Conservation (phyloP, 305 asterid species). For the Fraxinus paxiana region DNA sequence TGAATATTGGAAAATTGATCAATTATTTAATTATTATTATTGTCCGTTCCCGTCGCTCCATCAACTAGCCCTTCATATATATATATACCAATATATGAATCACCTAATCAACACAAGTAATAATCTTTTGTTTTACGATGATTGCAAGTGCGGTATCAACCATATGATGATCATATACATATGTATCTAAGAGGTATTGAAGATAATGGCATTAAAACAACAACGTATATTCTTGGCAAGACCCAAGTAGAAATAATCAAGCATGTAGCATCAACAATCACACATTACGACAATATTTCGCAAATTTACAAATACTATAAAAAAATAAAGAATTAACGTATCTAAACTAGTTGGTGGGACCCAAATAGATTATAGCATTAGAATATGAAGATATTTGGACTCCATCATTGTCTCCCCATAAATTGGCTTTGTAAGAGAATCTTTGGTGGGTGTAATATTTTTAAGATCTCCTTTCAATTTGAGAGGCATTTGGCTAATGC, state of each 20-base stretch:
- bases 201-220: background rate
- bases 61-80: background rate
- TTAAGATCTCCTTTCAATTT: slow-evolving; percentile 15
- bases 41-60: background rate
- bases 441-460: slow-evolving; percentile 16
- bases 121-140: background rate
- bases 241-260: background rate
- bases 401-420: slow-evolving; percentile 25
- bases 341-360: background rate
- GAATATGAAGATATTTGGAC: background rate
- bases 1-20: background rate
- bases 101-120: background rate
- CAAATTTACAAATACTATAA: background rate
- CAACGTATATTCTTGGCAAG: background rate
- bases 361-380: background rate
- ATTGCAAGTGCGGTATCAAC: background rate
- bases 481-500: slow-evolving; percentile 29
- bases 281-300: background rate
- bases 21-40: no score
- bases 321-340: background rate
- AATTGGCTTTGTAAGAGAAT: slow-evolving; percentile 20
- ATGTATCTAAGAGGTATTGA: background rate
- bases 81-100: background rate
- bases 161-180: background rate
- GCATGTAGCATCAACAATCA: background rate